These are phyloP conservation scores for Cyamopsis tetragonoloba DNA, from an alignment of 306 rosid genomes.

Conservation along the genomic window DNA sequence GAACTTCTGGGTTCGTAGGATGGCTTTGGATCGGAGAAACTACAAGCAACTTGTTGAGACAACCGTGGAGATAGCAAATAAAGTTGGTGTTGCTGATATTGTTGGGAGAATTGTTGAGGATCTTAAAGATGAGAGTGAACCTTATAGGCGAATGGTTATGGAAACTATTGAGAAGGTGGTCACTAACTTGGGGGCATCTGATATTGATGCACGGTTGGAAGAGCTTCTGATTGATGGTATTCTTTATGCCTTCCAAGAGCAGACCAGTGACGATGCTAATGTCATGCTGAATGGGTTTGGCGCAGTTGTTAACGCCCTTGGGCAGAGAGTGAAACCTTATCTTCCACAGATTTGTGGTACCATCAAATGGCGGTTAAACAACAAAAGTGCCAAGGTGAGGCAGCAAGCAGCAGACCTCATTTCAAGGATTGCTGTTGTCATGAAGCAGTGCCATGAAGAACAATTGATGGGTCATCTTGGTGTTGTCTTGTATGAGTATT, in stretches of 20 bases:
- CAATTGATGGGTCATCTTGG: constrained; percentile 99
- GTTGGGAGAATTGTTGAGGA: constrained; percentile 93
- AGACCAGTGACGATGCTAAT: constrained; percentile 97
- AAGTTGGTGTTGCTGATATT: constrained; percentile 93
- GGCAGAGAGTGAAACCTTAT: constrained; percentile 89
- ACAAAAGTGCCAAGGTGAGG: constrained; percentile 95
- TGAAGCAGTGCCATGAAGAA: constrained; percentile 98
- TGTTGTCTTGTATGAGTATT: constrained; percentile 87
- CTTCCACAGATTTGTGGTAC: constrained; percentile 99
- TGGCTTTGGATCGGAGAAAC: constrained; percentile 95
- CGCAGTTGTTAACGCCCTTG: constrained; percentile 93
- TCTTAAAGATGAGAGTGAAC: constrained; percentile 98
- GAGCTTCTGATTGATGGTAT: constrained; percentile 94
- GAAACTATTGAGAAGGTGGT: constrained; percentile 97
- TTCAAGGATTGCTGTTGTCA: constrained; percentile 91
- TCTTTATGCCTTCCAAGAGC: constrained; percentile 98
- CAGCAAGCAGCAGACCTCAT: constrained; percentile 98
- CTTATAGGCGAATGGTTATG: constrained; percentile 97
- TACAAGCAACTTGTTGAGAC: constrained; percentile 93
- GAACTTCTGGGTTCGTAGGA: constrained; percentile 96
- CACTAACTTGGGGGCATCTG: constrained; percentile 84
- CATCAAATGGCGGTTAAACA: constrained; percentile 92
- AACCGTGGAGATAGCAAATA: constrained; percentile 93
- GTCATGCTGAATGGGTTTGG: constrained; percentile 98
- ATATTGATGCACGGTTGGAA: constrained; percentile 87